Base-by-base conservation (phyloP, 805 yeast species). In the Yarrowia sp. region DNA sequence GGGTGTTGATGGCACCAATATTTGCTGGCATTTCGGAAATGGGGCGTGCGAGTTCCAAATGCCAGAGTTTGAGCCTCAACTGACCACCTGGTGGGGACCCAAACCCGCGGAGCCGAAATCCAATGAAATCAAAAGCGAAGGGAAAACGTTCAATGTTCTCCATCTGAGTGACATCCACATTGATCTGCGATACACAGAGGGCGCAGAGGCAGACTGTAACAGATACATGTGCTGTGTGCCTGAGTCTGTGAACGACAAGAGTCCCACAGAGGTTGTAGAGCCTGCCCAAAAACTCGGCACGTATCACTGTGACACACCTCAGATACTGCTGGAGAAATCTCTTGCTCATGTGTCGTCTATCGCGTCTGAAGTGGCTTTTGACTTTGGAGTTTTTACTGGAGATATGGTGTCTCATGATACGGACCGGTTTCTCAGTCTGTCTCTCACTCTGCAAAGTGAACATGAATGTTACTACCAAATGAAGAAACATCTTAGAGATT, bases 361-460 rank as follows among this genome's bases (percentile, higher is more conserved):
- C 69, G 77, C 79, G 74, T 33, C 73, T 6, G 70, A 75, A 8
- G 73, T 78, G 36, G 69, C 81, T 44, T 87, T 83, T 72, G 87
- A 86, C 58, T 88, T 88, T 73, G 82, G 88, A 1, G 76, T 88
- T 38, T 88, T 88, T 79, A 88, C 92, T 2, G 92, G 92, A 68
- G 93, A 88, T 72, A 80, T 87, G 74, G 88, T 88, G 66, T 92
- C 88, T 74, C 93, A 88, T 73, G 85, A 83, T 68, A 73, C 79
- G 9, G 64, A 58, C 33, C 79, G 81, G 58, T 81, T 82, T 72
- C 83, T 83, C 56, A 79, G 83, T 52, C 76, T 74, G 70, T 81
- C 85, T 55, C 79, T 81, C 70, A 84, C 88, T 38, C 76, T 84
- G 66, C 75, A 77, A 36, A 86, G 88, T 17, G 90, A 88, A 74